phyloP scores from a whole-genome alignment of 352 stramenopile genomes.

The Phytophthora sojae region DNA sequence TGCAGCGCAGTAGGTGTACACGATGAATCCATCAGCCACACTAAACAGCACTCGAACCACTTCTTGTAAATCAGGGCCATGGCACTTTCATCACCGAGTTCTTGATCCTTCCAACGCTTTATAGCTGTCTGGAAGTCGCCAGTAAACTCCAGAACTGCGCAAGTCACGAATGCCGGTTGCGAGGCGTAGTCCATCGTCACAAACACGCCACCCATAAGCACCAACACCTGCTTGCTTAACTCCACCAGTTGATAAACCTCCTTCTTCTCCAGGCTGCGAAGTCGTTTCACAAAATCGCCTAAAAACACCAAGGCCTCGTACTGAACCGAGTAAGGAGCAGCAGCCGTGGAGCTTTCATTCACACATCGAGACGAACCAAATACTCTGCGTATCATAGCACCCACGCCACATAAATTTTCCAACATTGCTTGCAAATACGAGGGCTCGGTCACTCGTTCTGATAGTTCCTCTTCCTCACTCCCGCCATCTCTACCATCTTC shows the following conservation, averaged over 20 bases:
- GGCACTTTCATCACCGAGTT: not conserved
- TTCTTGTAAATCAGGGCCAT: conserved; percentile 7
- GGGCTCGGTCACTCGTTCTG: conserved; percentile 2
- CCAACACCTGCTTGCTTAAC: conserved; percentile 27
- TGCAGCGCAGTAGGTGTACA: conserved; percentile 37
- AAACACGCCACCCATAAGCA: conserved; percentile 28
- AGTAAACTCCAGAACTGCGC: conserved; percentile 45
- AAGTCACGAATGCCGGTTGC: conserved; percentile 60
- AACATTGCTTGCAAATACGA: conserved; percentile 28
- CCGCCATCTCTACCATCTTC: conserved; percentile 6
- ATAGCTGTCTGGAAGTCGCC: conserved; percentile 39
- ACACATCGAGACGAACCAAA: conserved; percentile 9
- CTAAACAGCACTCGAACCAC: conserved; percentile 37
- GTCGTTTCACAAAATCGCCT: conserved; percentile 32
- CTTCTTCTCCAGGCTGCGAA: conserved; percentile 10
- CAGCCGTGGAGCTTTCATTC: not conserved
- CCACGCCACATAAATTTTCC: conserved; percentile 17
- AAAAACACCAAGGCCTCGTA: conserved; percentile 49
- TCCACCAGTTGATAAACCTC: not conserved
- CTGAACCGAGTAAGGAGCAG: conserved; percentile 29
- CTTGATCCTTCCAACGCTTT: conserved; percentile 11
- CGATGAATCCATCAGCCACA: conserved; percentile 34
- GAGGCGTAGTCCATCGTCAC: conserved; percentile 25
- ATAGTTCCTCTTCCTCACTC: conserved; percentile 2
- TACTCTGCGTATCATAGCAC: conserved; percentile 16